A percentile compares a stretch with the other conserved stretches of the same genome.
Conservation (phyloP, 192 early-diverging fungal species). For the Coemansia sp. region DNA sequence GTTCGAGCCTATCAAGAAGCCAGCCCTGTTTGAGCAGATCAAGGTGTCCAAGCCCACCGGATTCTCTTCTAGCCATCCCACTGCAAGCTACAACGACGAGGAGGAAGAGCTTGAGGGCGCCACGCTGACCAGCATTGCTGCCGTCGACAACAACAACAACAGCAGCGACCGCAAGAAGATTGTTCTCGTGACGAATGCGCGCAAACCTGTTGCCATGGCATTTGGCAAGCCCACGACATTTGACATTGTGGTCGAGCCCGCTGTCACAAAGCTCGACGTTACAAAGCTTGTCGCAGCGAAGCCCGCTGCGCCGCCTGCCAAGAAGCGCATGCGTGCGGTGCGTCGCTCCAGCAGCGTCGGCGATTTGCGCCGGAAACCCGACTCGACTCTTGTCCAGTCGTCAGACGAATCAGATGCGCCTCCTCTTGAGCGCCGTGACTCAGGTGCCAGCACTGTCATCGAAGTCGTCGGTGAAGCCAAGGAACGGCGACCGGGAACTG, state of each 20-base stretch:
- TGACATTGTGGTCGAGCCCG: slow-evolving; percentile 23
- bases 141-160: background rate
- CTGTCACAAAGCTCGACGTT: background rate
- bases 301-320: slow-evolving; percentile 25
- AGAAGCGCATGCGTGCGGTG: slow-evolving; percentile 42
- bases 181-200: background rate
- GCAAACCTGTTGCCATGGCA: slow-evolving; percentile 42
- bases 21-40: background rate
- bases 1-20: background rate
- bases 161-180: background rate
- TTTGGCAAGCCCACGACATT: slow-evolving; percentile 49
- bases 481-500: slow-evolving; percentile 49
- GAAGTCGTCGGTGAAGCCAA: slow-evolving; percentile 44
- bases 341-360: slow-evolving; percentile 42
- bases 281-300: background rate
- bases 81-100: background rate
- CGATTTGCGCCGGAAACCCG: slow-evolving; percentile 23
- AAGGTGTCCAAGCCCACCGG: background rate
- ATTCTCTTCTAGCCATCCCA: background rate
- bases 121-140: slow-evolving; percentile 34
- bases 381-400: slow-evolving; percentile 11
- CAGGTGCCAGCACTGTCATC: slow-evolving; percentile 45
- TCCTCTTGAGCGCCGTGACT: slow-evolving; percentile 14
- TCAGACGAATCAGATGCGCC: background rate
- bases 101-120: slow-evolving; percentile 33